Evolutionary conservation across 148 eudicot genomes (phyloP).

Genomic region (Talinum fruticosum): DNA sequence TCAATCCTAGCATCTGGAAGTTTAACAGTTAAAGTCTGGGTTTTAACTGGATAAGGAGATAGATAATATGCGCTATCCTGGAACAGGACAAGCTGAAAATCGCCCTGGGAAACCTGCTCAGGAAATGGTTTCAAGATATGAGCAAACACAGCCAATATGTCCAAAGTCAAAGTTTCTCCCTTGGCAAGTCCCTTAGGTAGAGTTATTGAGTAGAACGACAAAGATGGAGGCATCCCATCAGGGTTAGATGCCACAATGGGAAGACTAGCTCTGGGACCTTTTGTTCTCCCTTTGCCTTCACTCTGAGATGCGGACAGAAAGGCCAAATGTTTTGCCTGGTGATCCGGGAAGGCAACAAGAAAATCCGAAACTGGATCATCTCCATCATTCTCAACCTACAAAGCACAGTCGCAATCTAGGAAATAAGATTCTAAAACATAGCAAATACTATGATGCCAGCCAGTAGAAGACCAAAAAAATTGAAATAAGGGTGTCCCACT

Average conservation of each 20-base stretch:
- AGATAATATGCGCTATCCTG: constrained; percentile 77
- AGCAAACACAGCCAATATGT: constrained; percentile 67
- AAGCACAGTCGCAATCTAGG: constrained; percentile 13
- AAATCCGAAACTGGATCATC: constrained; percentile 55
- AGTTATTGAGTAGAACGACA: constrained; percentile 58
- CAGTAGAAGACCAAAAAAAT: too few relatives aligned
- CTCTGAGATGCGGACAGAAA: constrained; percentile 43
- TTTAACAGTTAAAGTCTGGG: constrained; percentile 66
- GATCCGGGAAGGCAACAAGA: constrained; percentile 65
- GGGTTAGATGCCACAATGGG: constrained; percentile 48
- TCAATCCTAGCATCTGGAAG: constrained; percentile 81
- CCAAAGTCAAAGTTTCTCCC: constrained; percentile 62
- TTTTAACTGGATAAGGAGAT: constrained; percentile 77
- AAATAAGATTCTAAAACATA: constrained; percentile 4
- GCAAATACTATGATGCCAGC: not conserved
- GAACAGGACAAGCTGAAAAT: constrained; percentile 68
- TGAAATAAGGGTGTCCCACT: too few relatives aligned
- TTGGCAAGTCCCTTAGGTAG: constrained; percentile 60
- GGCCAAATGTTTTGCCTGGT: constrained; percentile 64
- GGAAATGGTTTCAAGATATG: constrained; percentile 76
- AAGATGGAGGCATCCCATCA: constrained; percentile 48
- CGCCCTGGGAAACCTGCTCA: constrained; percentile 86
- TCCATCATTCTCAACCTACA: constrained; percentile 79
- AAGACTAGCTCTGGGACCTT: constrained; percentile 44
- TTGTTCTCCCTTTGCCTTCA: constrained; percentile 72